These are phyloP conservation scores for Smittium culicis DNA, from an alignment of 371 early-diverging fungal genomes.

Conservation along the genomic window DNA sequence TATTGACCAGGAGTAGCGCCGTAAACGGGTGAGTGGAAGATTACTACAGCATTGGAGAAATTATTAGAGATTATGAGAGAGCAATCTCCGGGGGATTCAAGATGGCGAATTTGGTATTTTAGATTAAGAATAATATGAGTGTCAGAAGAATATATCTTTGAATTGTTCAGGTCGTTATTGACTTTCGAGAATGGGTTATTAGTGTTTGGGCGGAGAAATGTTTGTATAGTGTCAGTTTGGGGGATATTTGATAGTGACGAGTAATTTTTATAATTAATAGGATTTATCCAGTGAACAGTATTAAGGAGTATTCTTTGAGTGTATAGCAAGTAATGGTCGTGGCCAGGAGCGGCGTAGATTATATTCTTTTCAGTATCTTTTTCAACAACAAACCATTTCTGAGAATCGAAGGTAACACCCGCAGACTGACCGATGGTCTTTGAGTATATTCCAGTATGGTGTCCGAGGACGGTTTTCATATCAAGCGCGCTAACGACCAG, in stretches of 20 bases:
- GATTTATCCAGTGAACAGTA: constrained; percentile 14
- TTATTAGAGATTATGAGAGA: too few species aligned
- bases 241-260: too few species aligned
- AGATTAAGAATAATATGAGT: too few species aligned
- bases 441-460: constrained; percentile 48
- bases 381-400: constrained; percentile 43
- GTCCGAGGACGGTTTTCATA: constrained; percentile 34
- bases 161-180: too few species aligned
- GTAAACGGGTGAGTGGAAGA: constrained; percentile 2
- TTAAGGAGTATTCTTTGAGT: constrained; percentile 25
- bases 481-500: constrained; percentile 49
- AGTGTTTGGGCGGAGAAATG: not conserved
- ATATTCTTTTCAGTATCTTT: constrained; percentile 38
- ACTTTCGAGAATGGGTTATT: too few species aligned
- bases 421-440: constrained; percentile 24
- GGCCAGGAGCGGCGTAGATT: constrained; percentile 43
- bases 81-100: not conserved
- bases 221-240: not conserved
- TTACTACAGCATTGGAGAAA: not conserved
- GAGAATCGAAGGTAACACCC: constrained; percentile 7
- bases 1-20: constrained; percentile 12
- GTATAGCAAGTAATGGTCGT: constrained; percentile 34
- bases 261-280: not conserved
- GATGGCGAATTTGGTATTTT: not conserved
- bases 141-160: too few species aligned